A percentile compares a stretch with the other conserved stretches of the same genome.
Conservation (phyloP, 495 filamentous ascomycete species). For the Penicillium cosmopolitanum region DNA sequence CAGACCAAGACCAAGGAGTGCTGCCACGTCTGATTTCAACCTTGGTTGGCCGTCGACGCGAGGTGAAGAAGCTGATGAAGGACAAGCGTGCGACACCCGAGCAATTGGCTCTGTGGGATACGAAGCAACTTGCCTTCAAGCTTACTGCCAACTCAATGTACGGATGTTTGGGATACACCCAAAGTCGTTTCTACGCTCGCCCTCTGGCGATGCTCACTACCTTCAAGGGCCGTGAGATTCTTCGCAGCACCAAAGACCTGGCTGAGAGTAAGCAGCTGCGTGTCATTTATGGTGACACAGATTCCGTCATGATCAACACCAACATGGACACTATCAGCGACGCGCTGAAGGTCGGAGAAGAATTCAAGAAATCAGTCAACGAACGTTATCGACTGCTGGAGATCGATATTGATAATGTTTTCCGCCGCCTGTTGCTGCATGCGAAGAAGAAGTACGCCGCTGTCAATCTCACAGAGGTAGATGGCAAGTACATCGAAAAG, state of each 20-base stretch:
- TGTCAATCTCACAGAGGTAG: constrained; percentile 86
- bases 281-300: constrained; percentile 98
- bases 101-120: constrained; percentile 93
- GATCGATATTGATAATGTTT: constrained; percentile 98
- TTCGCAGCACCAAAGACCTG: constrained; percentile 90
- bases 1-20: constrained; percentile 74
- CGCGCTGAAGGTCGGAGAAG: constrained; percentile 83
- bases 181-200: constrained; percentile 94
- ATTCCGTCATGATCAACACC: constrained; percentile 99
- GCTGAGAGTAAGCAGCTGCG: constrained; percentile 85
- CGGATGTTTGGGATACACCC: constrained; percentile 93
- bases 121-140: constrained; percentile 95
- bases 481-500: constrained; percentile 90
- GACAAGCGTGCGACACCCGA: constrained; percentile 83
- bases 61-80: constrained; percentile 97
- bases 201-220: constrained; percentile 95
- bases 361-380: constrained; percentile 82
- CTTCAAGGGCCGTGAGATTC: constrained; percentile 96
- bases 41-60: constrained; percentile 80
- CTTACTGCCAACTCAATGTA: constrained; percentile 99
- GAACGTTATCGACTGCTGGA: constrained; percentile 87
- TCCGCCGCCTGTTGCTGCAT: constrained; percentile 88
- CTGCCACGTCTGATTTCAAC: constrained; percentile 88
- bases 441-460: constrained; percentile 99
- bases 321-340: constrained; percentile 93